Base-by-base conservation (phyloP, 192 early-diverging fungal species). In the Coemansia sp. region DNA sequence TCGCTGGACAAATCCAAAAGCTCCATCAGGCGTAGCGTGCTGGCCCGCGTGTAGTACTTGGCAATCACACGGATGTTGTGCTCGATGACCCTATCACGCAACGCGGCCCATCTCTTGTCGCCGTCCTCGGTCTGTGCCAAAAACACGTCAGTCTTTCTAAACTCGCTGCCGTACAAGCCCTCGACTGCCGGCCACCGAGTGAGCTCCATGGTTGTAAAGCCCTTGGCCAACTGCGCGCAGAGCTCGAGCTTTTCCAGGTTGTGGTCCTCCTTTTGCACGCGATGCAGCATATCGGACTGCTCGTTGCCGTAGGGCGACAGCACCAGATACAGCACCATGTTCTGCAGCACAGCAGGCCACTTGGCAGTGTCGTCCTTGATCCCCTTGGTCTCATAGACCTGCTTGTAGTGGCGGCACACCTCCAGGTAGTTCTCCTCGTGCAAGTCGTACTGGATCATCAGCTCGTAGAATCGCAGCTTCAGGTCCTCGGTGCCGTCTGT, bases 21-120 rank as follows among this genome's bases (percentile, higher is more conserved):
- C 77, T 94, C 88, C 19, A 91, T 91, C 62, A 98, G 83, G 42
- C 95, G 87, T 79, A 87, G 86, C 24, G 87, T 86, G 8, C 90
- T 86, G 35, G 97, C 90, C 26, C 92, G 87, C 32, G 87, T 90
- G 68, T 99, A 99, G 79, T 98, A 99, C 67, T 91, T 91, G 38
- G 95, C 92, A 67, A 99, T 86, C 2, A 99, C 94, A 8, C 97
- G 91, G 59, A 98, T 89, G 76, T 99, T 99, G 86, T 99, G 97
- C 70, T 99, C 97, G 63, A 95, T 92, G 2, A 96, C 93, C 24
- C 97, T 88, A 60, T 95, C 88, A 67, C 95, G 94, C 58, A 99
- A 82, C 41, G 86, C 88, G 60, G 85, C 80, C 85, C 87, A 90
- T 63, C 91, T 85, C 76, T 88, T 86, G 63, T 86, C 73, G 26